Evolutionary conservation across 1,139 yeast species (phyloP), one percentile per base, ranked within the genome.

Genomic region (Candida dubliniensis): DNA sequence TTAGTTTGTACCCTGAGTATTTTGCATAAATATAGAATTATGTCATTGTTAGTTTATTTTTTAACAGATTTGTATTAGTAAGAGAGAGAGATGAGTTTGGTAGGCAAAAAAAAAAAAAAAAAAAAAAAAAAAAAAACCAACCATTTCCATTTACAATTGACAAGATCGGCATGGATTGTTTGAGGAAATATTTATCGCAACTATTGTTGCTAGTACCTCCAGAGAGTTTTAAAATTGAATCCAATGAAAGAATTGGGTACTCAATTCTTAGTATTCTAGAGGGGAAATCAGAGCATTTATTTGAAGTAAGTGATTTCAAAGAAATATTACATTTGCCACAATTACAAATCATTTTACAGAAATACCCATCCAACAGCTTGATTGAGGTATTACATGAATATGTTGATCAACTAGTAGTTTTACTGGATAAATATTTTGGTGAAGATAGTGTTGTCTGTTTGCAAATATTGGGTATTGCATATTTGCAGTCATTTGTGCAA

Each of bases 401-500:
- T 47, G 57, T 60, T 5, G 56, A 52, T 10, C 42, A 46, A 15
- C 47, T 67, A 1, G 34, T 48, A 3, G 15, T 12, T 1, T 41
- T 45, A 10, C 54, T 58, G 23, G 39, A 40, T 2, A 31, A 38
- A 18, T 45, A 40, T 23, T 31, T 42, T 4, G 43, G 42, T 1
- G 51, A 48, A n/a, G 44, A 51, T 7, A 56, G 58, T 3, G 42
- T 42, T 2, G 33, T 61, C 11, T 67, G 63, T 41, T 48, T 68
- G 38, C 77, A 71, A 34, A 40, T 72, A 1, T 42, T 70, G 34
- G 87, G 86, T 4, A 69, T 84, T 44, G 74, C 85, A 1, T 66
- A 81, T 4, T 67, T 89, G 32, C 90, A 89, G 57, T 61, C 79
- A 1, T 91, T 86, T 58, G 67, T 87, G 18, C 96, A 89, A 59